Evolutionary conservation across 1,139 yeast species (phyloP).

Genomic region (Suhomyces kunorum): DNA sequence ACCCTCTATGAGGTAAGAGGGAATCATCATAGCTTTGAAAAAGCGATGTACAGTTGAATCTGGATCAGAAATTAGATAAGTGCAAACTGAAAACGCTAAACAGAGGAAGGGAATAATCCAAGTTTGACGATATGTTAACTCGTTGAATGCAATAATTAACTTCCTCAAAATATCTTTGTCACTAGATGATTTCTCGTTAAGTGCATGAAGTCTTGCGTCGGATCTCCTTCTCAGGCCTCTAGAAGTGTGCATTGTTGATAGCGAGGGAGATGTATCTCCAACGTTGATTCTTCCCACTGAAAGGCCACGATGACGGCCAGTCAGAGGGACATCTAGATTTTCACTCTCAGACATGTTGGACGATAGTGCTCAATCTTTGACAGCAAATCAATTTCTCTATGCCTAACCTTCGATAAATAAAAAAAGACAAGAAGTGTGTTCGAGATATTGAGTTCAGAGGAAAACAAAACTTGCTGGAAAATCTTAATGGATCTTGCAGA

Average conservation of each 20-base stretch:
- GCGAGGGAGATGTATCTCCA: conserved; percentile 59
- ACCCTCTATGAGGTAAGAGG: conserved; percentile 65
- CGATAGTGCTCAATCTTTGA: neutral
- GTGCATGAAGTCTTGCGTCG: conserved; percentile 35
- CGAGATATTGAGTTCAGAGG: neutral
- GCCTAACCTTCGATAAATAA: neutral
- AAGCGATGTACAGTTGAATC: conserved; percentile 55
- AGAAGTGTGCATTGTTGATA: conserved; percentile 48
- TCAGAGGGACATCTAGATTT: conserved; percentile 9
- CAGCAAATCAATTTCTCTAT: neutral
- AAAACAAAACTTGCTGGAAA: neutral
- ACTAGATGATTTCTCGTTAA: conserved; percentile 29
- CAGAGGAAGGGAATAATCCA: conserved; percentile 74
- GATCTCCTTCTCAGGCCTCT: conserved; percentile 36
- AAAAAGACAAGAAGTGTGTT: neutral
- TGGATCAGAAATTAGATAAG: conserved; percentile 52
- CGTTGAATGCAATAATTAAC: conserved; percentile 56
- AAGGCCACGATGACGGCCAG: conserved; percentile 47
- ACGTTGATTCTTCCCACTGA: conserved; percentile 59
- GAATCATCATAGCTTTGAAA: conserved; percentile 62
- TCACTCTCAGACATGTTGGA: conserved; percentile 8
- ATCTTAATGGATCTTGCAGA: neutral
- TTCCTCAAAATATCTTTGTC: conserved; percentile 51
- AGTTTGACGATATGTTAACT: conserved; percentile 67
- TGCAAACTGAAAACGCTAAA: conserved; percentile 35